Base-by-base conservation (phyloP, 306 rosid species). In the Luffa aegyptiaca region DNA sequence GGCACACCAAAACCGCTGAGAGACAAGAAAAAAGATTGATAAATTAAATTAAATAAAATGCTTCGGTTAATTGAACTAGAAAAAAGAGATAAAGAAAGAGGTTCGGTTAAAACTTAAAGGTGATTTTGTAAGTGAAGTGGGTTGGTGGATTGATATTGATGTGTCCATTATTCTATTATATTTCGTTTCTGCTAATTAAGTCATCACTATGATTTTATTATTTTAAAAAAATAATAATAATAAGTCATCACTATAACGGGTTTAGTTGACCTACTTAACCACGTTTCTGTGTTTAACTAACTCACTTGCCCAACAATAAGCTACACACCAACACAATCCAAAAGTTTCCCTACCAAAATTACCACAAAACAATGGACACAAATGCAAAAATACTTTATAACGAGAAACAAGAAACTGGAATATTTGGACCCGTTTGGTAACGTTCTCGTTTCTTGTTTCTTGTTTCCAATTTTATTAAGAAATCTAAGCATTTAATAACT, bases 211-310 rank as follows among this genome's bases (percentile, higher is more conserved):
- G 31, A 26, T 26, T 26, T 26, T 26, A 26, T 26, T n/a, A n/a
- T n/a, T n/a, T n/a, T 0, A 26, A 26, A 26, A 26, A 26, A 26
- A 26, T 26, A 26, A 26, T 26, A 26, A 26, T n/a, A 26, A 26
- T 0, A 26, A 26, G 31, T 26, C 31, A 26, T 26, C 31, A 26
- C 31, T 7, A 52, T 51, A 87, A 84, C 80, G 49, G 97, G 92
- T 91, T 94, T 91, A 79, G 98, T 91, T 91, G 86, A 94, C 97
- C 97, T 73, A 91, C 96, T 94, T 77, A 85, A 90, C 89, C 71
- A 81, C 69, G 68, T 72, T 48, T 48, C 31, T 48, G 53, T 69
- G 53, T 2, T 69, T 44, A 69, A 69, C 75, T 69, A 69, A 44
- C 37, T 69, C 75, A 69, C 75, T 69, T n/a, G 0, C 33, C 74